Percentiles rank a stretch among this genome's conserved stretches.
Evolutionary conservation across 805 yeast genomes (phyloP).

Genomic region (Cyberlindnera mycetangii): DNA sequence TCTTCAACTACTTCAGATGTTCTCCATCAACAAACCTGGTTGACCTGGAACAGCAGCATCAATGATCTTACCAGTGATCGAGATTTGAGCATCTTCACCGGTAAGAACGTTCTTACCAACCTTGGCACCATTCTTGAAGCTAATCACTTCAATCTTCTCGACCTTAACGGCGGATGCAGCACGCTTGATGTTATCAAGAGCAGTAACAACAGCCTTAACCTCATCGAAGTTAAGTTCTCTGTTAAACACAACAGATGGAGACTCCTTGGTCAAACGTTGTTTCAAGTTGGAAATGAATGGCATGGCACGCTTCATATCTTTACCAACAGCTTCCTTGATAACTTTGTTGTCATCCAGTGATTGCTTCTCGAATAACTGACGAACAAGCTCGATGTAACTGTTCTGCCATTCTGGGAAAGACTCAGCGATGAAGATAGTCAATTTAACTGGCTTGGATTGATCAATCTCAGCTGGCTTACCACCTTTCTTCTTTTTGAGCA

Average conservation of each 20-base stretch:
- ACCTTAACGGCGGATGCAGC: constrained; percentile 61
- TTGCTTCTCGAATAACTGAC: constrained; percentile 66
- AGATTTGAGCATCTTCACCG: constrained; percentile 67
- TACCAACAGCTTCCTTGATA: constrained; percentile 65
- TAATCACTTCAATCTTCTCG: constrained; percentile 54
- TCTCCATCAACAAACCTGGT: constrained; percentile 81
- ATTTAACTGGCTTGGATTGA: constrained; percentile 63
- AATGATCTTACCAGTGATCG: constrained; percentile 60
- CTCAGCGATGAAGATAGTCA: constrained; percentile 70
- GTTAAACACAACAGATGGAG: constrained; percentile 79
- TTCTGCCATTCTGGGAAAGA: constrained; percentile 94
- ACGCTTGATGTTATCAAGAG: constrained; percentile 53
- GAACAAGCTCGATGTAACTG: constrained; percentile 74
- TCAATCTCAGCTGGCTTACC: constrained; percentile 69
- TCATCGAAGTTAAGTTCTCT: constrained; percentile 86
- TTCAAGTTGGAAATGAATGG: constrained; percentile 89
- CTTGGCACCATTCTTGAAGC: constrained; percentile 60
- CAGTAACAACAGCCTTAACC: constrained; percentile 56
- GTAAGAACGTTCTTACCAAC: constrained; percentile 64
- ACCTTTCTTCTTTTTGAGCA: constrained; percentile 87
- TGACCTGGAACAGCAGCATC: constrained; percentile 90
- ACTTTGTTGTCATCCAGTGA: constrained; percentile 61
- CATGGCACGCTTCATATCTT: constrained; percentile 97
- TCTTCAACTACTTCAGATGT: constrained; percentile 34
- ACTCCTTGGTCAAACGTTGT: constrained; percentile 68